phyloP scores from a whole-genome alignment of 331 rosid genomes.

The Malus hybrid region DNA sequence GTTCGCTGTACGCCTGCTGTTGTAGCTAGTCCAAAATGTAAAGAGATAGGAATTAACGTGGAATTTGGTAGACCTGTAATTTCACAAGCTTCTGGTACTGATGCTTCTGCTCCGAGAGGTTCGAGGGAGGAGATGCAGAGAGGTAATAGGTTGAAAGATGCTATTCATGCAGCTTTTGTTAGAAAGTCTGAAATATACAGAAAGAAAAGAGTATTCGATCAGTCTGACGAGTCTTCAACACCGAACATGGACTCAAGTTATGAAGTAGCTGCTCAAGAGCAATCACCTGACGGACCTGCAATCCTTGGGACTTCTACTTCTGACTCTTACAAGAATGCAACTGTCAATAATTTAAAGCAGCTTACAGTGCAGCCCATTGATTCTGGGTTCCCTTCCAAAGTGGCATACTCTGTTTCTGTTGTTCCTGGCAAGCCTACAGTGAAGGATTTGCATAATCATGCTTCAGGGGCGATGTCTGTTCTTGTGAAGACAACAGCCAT shows the following conservation, averaged over 20 bases:
- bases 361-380: slow-evolving; percentile 18
- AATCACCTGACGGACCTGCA: slow-evolving; percentile 25
- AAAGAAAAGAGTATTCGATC: slow-evolving; percentile 50
- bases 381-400: slow-evolving; percentile 23
- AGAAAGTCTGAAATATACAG: slow-evolving; percentile 68
- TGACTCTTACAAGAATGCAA: slow-evolving; percentile 24
- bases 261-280: slow-evolving; percentile 40
- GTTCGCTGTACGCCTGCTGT: slow-evolving; percentile 27
- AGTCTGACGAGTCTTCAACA: slow-evolving; percentile 36
- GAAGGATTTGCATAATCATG: slow-evolving; percentile 31
- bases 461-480: slow-evolving; percentile 22
- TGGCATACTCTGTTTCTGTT: slow-evolving; percentile 24
- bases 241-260: slow-evolving; percentile 32
- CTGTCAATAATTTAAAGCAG: slow-evolving; percentile 31
- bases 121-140: slow-evolving; percentile 42
- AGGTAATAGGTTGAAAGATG: slow-evolving; percentile 67
- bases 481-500: slow-evolving; percentile 39
- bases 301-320: slow-evolving; percentile 23
- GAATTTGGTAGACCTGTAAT: slow-evolving; percentile 42
- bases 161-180: slow-evolving; percentile 67
- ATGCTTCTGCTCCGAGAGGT: slow-evolving; percentile 35
- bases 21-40: slow-evolving; percentile 45
- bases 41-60: slow-evolving; percentile 48
- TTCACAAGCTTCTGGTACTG: slow-evolving; percentile 35
- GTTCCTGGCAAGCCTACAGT: slow-evolving; percentile 30